These are phyloP conservation scores for Astragalus glycyphyllos DNA, from an alignment of 306 rosid genomes.

Conservation along the genomic window DNA sequence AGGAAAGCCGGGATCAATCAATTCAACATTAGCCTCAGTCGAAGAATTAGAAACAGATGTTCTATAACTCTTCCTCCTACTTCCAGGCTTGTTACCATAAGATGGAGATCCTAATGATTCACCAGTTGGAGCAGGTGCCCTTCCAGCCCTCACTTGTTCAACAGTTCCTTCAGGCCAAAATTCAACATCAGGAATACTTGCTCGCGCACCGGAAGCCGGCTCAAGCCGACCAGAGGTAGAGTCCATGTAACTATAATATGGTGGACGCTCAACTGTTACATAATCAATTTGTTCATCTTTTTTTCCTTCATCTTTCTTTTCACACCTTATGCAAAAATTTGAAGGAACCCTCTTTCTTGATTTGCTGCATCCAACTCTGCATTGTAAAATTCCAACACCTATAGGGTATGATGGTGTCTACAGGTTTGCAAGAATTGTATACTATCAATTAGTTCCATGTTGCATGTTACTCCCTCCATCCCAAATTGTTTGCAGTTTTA, in stretches of 20 bases:
- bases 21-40: constrained; percentile 46
- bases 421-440: constrained; percentile 34
- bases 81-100: constrained; percentile 86
- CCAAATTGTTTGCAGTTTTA: too few species aligned
- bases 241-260: constrained; percentile 81
- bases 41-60: constrained; percentile 50
- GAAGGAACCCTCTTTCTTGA: constrained; percentile 51
- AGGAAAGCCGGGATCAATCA: constrained; percentile 44
- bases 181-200: constrained; percentile 86
- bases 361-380: constrained; percentile 54
- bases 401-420: constrained; percentile 67
- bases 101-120: constrained; percentile 80
- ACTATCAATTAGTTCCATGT: constrained; percentile 40
- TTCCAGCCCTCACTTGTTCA: constrained; percentile 79
- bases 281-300: constrained; percentile 56
- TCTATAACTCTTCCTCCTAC: constrained; percentile 86
- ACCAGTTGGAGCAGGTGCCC: constrained; percentile 82
- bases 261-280: constrained; percentile 79
- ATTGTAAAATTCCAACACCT: constrained; percentile 61
- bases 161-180: constrained; percentile 99
- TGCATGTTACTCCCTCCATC: too few species aligned
- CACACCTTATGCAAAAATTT: constrained; percentile 66
- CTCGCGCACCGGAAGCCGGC: constrained; percentile 98
- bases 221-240: constrained; percentile 95
- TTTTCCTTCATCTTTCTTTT: constrained; percentile 59